Conservation (phyloP, 768 basidiomycete species). For the Lepiota brunneoincarnata region DNA sequence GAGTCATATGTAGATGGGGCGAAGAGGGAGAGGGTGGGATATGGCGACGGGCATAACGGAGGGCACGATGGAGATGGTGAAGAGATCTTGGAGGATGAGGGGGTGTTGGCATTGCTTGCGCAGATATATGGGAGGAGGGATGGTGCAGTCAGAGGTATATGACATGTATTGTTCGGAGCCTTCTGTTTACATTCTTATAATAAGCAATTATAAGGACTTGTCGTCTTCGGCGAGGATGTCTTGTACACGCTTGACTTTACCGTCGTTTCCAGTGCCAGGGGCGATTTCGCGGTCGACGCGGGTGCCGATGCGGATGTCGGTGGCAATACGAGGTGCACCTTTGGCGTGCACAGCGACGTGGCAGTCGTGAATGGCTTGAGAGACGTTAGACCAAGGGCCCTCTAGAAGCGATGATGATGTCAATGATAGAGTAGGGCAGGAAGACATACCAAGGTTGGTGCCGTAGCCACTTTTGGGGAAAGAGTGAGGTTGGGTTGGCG, state of each 20-base stretch:
- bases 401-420: conserved; percentile 36
- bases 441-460: conserved; percentile 71
- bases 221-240: conserved; percentile 66
- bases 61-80: conserved; percentile 64
- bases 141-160: conserved; percentile 47
- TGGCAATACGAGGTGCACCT: conserved; percentile 76
- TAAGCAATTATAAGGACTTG: background rate
- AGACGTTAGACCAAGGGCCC: conserved; percentile 85
- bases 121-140: conserved; percentile 78
- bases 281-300: conserved; percentile 65
- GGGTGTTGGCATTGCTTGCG: conserved; percentile 80
- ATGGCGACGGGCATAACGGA: conserved; percentile 34
- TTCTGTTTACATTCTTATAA: background rate
- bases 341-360: conserved; percentile 82
- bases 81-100: conserved; percentile 63
- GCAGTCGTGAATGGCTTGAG: conserved; percentile 85
- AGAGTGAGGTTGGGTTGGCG: background rate
- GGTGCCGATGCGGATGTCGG: conserved; percentile 95
- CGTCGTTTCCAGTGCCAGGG: conserved; percentile 70
- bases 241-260: conserved; percentile 79
- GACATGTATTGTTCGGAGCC: background rate
- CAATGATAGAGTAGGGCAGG: background rate
- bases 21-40: conserved; percentile 31
- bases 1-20: conserved; percentile 77
- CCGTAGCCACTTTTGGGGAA: conserved; percentile 71